Evolutionary conservation across 2,329 filamentous ascomycete genomes (phyloP), one percentile per base, ranked within the genome.

Genomic region (Claviceps arundinis): DNA sequence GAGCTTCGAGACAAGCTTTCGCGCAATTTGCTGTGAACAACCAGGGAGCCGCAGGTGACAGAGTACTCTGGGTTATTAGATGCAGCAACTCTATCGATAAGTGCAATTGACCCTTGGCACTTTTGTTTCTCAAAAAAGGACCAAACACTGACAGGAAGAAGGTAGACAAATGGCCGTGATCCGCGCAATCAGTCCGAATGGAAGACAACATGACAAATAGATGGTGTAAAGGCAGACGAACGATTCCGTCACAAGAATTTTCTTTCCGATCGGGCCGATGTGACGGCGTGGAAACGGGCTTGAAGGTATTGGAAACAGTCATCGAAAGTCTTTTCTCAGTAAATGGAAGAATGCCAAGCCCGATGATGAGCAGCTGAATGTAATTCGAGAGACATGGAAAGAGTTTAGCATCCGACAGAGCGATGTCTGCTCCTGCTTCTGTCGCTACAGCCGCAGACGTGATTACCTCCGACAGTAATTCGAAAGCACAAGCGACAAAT

Each of bases 401-500:
- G 34, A 82, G 81, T 24, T 78, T 62, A 62, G 74, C 47, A 61
- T 68, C 54, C 70, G 68, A 56, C 16, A 61, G 40, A 14, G 42
- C 16, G 19, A 16, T 5, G 41, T 37, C 45, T 30, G 41, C 41
- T 13, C 24, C 41, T 45, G 22, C 42, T 26, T 30, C 44, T 16
- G 38, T 17, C 24, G 50, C 22, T 24, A 22, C 45, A 11, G 38
- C 6, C 17, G 22, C n/a, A 26, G 42, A 8, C 22, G 11, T 22
- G 17, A 52, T 14, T 13, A 90, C 66, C 26, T 76, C 79, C 48
- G 81, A 77, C 6, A 95, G 69, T 22, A 89, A 68, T 43, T 81
- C 81, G 48, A 91, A 75, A 22, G 89, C 74, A 43, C 80, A 75
- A 22, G 86, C 84, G 55, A 95, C 76, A 54, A 90, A 91, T 55